Conservation (phyloP, 2,329 filamentous ascomycete species). For the Cryoendolithus antarcticus region DNA sequence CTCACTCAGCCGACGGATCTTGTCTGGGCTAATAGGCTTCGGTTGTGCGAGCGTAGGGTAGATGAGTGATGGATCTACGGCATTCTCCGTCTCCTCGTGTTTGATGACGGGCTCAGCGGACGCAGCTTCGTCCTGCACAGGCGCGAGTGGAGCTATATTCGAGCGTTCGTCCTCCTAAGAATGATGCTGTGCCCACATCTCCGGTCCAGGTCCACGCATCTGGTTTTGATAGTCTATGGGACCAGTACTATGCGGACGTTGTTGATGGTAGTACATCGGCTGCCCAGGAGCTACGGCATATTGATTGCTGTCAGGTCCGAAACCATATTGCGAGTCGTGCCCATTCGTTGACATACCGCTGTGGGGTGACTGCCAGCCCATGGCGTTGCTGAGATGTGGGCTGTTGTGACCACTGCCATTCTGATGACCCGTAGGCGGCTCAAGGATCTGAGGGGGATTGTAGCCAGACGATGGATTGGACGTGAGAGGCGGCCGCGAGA, state of each 20-base stretch:
- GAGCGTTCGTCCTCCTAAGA: constrained; percentile 4
- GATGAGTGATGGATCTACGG: no score
- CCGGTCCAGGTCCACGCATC: constrained; percentile 35
- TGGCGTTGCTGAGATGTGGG: constrained; percentile 62
- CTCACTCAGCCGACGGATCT: no score
- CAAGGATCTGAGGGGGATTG: constrained; percentile 71
- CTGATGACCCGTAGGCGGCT: constrained; percentile 67
- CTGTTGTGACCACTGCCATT: constrained; percentile 69
- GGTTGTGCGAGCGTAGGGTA: no score
- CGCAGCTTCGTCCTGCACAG: no score
- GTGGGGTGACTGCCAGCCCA: constrained; percentile 82
- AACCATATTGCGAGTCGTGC: constrained; percentile 54
- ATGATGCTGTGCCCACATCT: constrained; percentile 42
- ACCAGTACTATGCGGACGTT: constrained; percentile 61
- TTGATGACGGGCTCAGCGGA: no score
- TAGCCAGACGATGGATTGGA: constrained; percentile 66
- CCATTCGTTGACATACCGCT: constrained; percentile 56
- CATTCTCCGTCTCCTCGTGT: no score
- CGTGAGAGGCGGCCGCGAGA: constrained; percentile 50
- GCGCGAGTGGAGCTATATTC: no score
- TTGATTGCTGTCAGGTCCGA: constrained; percentile 52
- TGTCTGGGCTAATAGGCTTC: no score
- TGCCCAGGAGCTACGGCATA: constrained; percentile 46
- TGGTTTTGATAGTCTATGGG: constrained; percentile 48
- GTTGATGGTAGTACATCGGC: constrained; percentile 58